These are phyloP conservation scores for Pyronema domesticum DNA, from an alignment of 495 filamentous ascomycete species.

Conservation along the genomic window DNA sequence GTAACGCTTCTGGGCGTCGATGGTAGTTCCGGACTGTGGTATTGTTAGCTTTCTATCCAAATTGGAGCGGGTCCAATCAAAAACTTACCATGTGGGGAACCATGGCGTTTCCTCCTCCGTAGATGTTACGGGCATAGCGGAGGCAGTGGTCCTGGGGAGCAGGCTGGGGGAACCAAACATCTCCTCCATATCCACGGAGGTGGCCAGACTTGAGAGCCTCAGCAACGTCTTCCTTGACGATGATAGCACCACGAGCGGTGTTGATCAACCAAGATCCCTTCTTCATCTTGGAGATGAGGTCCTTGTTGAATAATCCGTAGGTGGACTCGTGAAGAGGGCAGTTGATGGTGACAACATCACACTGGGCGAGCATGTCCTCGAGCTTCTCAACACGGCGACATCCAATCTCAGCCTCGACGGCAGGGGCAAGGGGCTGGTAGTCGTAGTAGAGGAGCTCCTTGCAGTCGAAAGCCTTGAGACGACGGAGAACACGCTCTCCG, in stretches of 20 bases:
- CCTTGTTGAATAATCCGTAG: conserved; percentile 92
- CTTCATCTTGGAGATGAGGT: conserved; percentile 99
- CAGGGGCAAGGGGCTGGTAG: conserved; percentile 79
- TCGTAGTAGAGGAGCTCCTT: conserved; percentile 99
- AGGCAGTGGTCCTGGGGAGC: conserved; percentile 89
- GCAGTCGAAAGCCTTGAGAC: conserved; percentile 94
- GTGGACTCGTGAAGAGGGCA: conserved; percentile 98
- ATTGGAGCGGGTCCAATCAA: too few species aligned
- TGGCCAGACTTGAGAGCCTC: conserved; percentile 84
- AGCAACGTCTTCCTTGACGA: conserved; percentile 97
- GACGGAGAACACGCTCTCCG: conserved; percentile 88
- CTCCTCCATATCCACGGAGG: conserved; percentile 86
- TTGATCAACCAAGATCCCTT: conserved; percentile 87
- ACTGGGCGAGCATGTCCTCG: conserved; percentile 89
- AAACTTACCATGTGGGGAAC: conserved; percentile 98
- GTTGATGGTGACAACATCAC: conserved; percentile 98
- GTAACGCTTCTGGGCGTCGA: conserved; percentile 94
- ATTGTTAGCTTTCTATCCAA: too few species aligned
- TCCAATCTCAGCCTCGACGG: conserved; percentile 90
- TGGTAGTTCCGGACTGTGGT: conserved; percentile 86
- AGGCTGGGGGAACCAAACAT: conserved; percentile 67
- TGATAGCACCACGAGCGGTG: conserved; percentile 95
- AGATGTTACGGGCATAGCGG: conserved; percentile 80
- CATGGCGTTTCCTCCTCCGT: conserved; percentile 94
- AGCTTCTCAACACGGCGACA: conserved; percentile 70